Evolutionary conservation across 176 grass and related monocot species (phyloP).

Genomic region (Oropetium thomaeum): DNA sequence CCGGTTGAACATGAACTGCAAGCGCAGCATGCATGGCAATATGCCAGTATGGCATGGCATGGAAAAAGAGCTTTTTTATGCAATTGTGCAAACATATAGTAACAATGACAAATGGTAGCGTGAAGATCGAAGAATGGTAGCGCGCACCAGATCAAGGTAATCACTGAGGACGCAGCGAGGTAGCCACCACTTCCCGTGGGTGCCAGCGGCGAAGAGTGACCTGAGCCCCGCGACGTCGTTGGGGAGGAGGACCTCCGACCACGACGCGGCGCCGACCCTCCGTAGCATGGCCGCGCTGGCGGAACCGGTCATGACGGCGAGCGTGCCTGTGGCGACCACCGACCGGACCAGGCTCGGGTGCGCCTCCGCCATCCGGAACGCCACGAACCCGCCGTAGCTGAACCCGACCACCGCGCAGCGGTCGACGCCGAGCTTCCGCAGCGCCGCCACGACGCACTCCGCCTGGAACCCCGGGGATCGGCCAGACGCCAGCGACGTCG

Average conservation of each 20-base stretch:
- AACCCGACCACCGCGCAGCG: constrained; percentile 49
- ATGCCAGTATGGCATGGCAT: too few species aligned
- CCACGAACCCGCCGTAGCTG: constrained; percentile 61
- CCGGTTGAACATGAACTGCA: constrained; percentile 5
- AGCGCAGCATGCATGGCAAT: too few species aligned
- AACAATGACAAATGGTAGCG: too few species aligned
- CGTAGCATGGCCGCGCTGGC: constrained; percentile 12
- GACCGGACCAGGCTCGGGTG: constrained; percentile 25
- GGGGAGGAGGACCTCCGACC: constrained; percentile 41
- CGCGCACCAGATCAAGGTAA: neutral
- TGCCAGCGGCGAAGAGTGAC: constrained; percentile 15
- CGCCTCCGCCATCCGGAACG: constrained; percentile 50
- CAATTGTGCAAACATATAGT: neutral
- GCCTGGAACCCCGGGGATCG: constrained; percentile 40
- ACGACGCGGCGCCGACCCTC: constrained; percentile 28
- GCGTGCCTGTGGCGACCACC: constrained; percentile 41
- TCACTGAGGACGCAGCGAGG: constrained; percentile 20
- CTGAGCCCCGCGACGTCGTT: constrained; percentile 9
- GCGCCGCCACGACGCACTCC: constrained; percentile 26
- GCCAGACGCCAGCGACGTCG: constrained; percentile 5
- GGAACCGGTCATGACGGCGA: constrained; percentile 23
- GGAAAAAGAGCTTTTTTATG: neutral
- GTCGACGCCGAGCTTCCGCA: constrained; percentile 32
- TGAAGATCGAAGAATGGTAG: too few species aligned
- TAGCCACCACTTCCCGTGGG: constrained; percentile 40